A percentile compares a stretch with the other conserved stretches of the same genome.
Evolutionary conservation across 192 early-diverging fungal species (phyloP).

Genomic region (Linnemannia hyalina): DNA sequence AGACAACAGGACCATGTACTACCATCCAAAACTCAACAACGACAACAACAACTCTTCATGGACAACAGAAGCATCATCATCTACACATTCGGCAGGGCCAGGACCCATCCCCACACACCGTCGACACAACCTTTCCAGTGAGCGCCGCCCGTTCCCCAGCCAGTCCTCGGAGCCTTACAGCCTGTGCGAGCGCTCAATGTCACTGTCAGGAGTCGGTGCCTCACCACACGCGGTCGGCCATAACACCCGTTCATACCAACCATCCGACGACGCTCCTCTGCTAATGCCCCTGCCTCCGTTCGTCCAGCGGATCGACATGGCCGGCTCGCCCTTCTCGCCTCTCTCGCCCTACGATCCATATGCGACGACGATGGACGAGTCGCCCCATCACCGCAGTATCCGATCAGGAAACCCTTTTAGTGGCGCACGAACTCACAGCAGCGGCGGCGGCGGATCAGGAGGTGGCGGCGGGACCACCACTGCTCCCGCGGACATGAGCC

Average conservation of each 20-base stretch:
- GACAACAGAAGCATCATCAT: background rate
- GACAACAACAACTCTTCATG: background rate
- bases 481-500: slow-evolving; percentile 25
- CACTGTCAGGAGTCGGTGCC: background rate
- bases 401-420: slow-evolving; percentile 7
- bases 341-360: slow-evolving; percentile 16
- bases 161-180: background rate
- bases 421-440: slow-evolving; percentile 49
- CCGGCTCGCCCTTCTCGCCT: slow-evolving; percentile 22
- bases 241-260: background rate
- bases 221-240: background rate
- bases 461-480: slow-evolving; percentile 35
- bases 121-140: slow-evolving; percentile 8
- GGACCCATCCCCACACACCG: background rate
- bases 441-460: slow-evolving; percentile 30
- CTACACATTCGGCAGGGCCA: background rate
- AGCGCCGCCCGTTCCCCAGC: background rate
- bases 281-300: slow-evolving; percentile 27
- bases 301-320: slow-evolving; percentile 28
- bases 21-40: slow-evolving; percentile 18
- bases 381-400: slow-evolving; percentile 5
- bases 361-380: background rate
- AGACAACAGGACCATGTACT: slow-evolving; percentile 22
- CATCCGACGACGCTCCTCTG: background rate
- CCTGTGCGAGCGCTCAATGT: slow-evolving; percentile 3